A percentile compares a stretch with the other conserved stretches of the same genome.
phyloP scores from a whole-genome alignment of 495 filamentous ascomycete species.

The Echria macrotheca region DNA sequence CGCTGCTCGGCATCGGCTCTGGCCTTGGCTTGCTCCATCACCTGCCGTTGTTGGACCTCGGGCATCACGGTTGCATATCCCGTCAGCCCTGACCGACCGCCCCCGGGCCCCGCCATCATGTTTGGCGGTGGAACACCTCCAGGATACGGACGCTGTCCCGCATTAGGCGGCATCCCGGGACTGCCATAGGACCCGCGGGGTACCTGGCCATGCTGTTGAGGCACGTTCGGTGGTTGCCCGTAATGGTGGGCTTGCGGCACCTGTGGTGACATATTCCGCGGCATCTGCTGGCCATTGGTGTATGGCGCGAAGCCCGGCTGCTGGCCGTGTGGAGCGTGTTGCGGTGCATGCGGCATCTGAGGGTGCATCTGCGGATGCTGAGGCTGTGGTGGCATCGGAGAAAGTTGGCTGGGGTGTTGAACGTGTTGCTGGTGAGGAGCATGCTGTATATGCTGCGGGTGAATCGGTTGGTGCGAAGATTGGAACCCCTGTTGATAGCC shows the following conservation, averaged over 20 bases:
- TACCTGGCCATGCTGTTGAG: slow-evolving; percentile 29
- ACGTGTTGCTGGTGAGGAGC: slow-evolving; percentile 18
- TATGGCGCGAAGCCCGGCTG: slow-evolving; percentile 22
- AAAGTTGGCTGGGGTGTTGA: too few species aligned
- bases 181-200: slow-evolving; percentile 21
- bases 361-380: slow-evolving; percentile 19
- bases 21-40: slow-evolving; percentile 43
- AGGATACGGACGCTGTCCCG: slow-evolving; percentile 25
- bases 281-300: slow-evolving; percentile 30
- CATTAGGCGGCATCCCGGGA: slow-evolving; percentile 23
- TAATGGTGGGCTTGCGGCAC: slow-evolving; percentile 24
- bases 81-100: slow-evolving; percentile 20
- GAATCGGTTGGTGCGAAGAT: slow-evolving; percentile 16
- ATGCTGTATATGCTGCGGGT: slow-evolving; percentile 32
- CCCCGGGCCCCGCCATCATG: slow-evolving; percentile 15
- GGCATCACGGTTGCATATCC: slow-evolving; percentile 36
- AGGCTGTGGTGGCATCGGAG: slow-evolving; percentile 24
- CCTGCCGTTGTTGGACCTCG: slow-evolving; percentile 30
- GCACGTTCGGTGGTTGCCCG: slow-evolving; percentile 26
- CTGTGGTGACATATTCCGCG: slow-evolving; percentile 31
- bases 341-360: slow-evolving; percentile 24
- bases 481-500: slow-evolving; percentile 27
- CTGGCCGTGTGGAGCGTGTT: slow-evolving; percentile 25
- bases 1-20: slow-evolving; percentile 36
- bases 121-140: slow-evolving; percentile 9